Conservation (phyloP, 2,329 filamentous ascomycete genomes). For the Fusarium neocosmosporiellum region DNA sequence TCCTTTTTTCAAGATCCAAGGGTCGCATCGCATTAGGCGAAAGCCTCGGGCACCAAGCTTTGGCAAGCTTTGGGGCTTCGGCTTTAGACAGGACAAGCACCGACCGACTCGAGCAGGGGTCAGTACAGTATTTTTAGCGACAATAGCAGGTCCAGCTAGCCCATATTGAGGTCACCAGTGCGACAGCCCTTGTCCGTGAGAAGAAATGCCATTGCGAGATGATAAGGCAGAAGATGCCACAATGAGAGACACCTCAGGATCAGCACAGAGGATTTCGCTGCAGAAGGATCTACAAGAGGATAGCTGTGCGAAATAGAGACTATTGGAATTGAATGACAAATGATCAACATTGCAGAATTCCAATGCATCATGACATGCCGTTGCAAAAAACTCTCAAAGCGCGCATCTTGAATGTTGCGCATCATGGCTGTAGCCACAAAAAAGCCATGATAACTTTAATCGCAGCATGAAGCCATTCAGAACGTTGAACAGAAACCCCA, state of each 20-base stretch:
- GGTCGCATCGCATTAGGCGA: not conserved
- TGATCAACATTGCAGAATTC: not conserved
- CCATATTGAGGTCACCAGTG: not conserved
- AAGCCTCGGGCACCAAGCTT: not conserved
- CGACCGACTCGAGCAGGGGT: not conserved
- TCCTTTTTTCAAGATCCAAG: not conserved
- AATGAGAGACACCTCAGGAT: not conserved
- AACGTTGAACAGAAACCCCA: not conserved
- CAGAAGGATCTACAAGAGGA: not conserved
- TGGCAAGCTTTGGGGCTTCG: not conserved
- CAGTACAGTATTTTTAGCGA: not conserved
- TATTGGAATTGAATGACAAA: not conserved
- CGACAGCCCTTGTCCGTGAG: not conserved
- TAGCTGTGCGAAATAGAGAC: not conserved
- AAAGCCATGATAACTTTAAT: not conserved
- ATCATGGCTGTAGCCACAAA: not conserved
- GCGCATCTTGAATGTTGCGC: not conserved
- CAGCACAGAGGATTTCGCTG: not conserved
- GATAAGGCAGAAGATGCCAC: not conserved
- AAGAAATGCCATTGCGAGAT: not conserved
- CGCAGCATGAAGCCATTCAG: not conserved
- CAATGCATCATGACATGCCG: not conserved
- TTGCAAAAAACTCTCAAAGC: not conserved
- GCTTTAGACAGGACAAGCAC: not conserved
- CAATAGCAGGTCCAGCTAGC: not conserved